These are phyloP conservation scores for Saturnispora mendoncae DNA, from an alignment of 805 yeast genomes.

Conservation along the genomic window DNA sequence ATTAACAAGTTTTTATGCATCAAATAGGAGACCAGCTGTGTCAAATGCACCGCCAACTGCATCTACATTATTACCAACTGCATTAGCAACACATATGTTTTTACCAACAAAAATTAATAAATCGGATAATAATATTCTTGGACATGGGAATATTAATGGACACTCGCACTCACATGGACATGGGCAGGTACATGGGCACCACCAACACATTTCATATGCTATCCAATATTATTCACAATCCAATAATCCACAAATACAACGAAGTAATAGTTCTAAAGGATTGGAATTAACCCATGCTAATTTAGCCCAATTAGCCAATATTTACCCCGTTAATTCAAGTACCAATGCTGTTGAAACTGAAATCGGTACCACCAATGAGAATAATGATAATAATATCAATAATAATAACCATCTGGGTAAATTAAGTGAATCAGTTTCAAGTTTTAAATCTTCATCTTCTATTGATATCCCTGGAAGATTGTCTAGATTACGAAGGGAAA, in stretches of 20 bases:
- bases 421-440: slow-evolving; percentile 18
- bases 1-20: slow-evolving; percentile 32
- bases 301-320: slow-evolving; percentile 7
- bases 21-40: slow-evolving; percentile 26
- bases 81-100: slow-evolving; percentile 53
- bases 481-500: slow-evolving; percentile 7
- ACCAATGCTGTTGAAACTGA: not conserved
- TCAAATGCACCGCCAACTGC: slow-evolving; percentile 58
- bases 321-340: not conserved
- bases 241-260: not conserved
- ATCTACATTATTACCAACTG: slow-evolving; percentile 48
- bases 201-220: no score
- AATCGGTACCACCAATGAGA: no score
- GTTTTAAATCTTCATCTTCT: slow-evolving; percentile 23
- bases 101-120: slow-evolving; percentile 35
- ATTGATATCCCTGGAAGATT: slow-evolving; percentile 25
- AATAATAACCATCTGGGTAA: no score
- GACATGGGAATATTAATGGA: not conserved
- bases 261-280: not conserved
- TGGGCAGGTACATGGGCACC: no score
- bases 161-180: no score
- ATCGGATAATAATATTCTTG: not conserved
- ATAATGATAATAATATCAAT: no score
- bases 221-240: not conserved
- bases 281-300: slow-evolving; percentile 13